Conservation (phyloP, 768 basidiomycete species). For the Leccinum boreale region DNA sequence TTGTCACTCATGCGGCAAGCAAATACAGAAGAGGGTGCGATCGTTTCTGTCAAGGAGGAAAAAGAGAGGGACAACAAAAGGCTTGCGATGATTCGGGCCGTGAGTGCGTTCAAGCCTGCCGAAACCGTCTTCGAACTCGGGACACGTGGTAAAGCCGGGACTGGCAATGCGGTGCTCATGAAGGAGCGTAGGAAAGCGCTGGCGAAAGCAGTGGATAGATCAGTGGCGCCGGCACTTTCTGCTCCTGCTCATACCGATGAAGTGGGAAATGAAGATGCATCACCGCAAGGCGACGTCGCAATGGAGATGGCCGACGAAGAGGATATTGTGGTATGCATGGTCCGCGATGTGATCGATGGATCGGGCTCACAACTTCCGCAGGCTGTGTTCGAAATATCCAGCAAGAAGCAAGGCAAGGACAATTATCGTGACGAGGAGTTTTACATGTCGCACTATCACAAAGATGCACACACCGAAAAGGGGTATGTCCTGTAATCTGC, state of each 20-base stretch:
- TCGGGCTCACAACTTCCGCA: slow-evolving; percentile 27
- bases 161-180: slow-evolving; percentile 73
- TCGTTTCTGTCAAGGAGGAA: slow-evolving; percentile 34
- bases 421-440: slow-evolving; percentile 78
- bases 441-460: slow-evolving; percentile 91
- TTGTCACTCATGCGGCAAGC: slow-evolving; percentile 41
- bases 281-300: slow-evolving; percentile 26
- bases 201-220: slow-evolving; percentile 56
- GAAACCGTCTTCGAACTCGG: slow-evolving; percentile 94
- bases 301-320: slow-evolving; percentile 77
- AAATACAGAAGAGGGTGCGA: slow-evolving; percentile 28
- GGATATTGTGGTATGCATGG: slow-evolving; percentile 58
- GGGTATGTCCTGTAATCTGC: slow-evolving; percentile 53
- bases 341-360: neutral
- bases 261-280: slow-evolving; percentile 33
- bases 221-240: slow-evolving; percentile 30
- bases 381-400: slow-evolving; percentile 64
- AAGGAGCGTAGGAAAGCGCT: slow-evolving; percentile 81
- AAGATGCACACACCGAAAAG: slow-evolving; percentile 82
- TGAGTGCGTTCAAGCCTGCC: slow-evolving; percentile 77
- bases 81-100: slow-evolving; percentile 63
- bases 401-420: slow-evolving; percentile 41
- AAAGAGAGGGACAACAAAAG: slow-evolving; percentile 40
- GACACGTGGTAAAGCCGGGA: slow-evolving; percentile 58
- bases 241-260: slow-evolving; percentile 33